These are phyloP conservation scores for Syzygium aqueum DNA, from an alignment of 345 rosid genomes.

Conservation along the genomic window DNA sequence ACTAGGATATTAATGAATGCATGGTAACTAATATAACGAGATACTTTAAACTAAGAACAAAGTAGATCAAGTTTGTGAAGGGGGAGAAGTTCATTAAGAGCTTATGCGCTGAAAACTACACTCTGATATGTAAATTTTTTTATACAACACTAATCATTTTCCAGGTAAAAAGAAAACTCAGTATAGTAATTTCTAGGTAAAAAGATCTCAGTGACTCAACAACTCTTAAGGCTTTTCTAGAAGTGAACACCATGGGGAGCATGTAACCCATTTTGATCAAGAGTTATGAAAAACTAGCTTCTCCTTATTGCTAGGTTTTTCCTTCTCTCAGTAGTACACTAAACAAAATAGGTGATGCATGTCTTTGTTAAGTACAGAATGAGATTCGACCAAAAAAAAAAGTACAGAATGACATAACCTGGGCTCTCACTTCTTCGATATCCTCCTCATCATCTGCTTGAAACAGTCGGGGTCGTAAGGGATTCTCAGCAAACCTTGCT, in stretches of 20 bases:
- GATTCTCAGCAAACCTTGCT: conserved; percentile 17
- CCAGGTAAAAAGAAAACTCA: not conserved
- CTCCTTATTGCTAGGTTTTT: not conserved
- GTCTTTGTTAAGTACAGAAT: not conserved
- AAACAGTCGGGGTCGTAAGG: conserved; percentile 12
- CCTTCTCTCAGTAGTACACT: not conserved
- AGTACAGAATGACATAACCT: not conserved
- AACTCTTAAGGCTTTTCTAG: not conserved
- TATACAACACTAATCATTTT: not conserved
- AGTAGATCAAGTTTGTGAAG: not conserved
- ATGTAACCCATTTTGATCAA: not conserved
- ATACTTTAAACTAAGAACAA: not conserved
- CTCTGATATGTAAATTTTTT: not conserved
- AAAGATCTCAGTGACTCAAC: not conserved
- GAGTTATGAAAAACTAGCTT: not conserved
- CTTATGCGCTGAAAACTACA: not conserved
- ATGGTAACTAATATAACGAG: not conserved
- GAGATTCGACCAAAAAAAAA: not conserved
- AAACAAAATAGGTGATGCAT: not conserved
- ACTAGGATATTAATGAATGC: not conserved
- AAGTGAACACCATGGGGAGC: not conserved
- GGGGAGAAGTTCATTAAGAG: not conserved
- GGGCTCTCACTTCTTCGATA: conserved; percentile 3
- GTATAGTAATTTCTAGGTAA: not conserved
- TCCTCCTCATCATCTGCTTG: conserved; percentile 6